These are phyloP conservation scores for Fusarium vanettenii DNA, from an alignment of 2,329 filamentous ascomycete genomes.

Conservation along the genomic window DNA sequence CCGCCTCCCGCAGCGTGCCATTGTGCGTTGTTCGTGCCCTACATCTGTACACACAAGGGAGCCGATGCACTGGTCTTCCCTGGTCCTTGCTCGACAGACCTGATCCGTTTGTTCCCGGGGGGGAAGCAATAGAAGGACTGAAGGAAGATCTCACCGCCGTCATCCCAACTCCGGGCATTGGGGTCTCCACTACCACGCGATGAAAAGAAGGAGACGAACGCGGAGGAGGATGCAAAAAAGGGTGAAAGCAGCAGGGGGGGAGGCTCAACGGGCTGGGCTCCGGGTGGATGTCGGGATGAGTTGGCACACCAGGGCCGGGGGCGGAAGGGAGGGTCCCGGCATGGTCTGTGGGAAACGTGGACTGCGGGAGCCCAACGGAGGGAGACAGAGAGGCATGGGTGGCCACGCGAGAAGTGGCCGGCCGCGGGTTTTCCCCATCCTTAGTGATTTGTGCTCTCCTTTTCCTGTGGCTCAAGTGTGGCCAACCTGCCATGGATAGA, in stretches of 20 bases:
- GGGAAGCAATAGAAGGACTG: neutral
- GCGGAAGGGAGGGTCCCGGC: slow-evolving; percentile 1
- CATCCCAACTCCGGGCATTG: neutral
- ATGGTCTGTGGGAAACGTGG: slow-evolving; percentile 21
- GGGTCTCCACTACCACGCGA: slow-evolving; percentile 26
- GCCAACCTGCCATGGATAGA: neutral
- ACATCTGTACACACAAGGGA: neutral
- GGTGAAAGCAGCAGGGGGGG: neutral
- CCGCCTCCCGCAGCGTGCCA: neutral
- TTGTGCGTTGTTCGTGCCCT: slow-evolving; percentile 33
- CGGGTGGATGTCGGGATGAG: slow-evolving; percentile 15
- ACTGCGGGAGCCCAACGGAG: slow-evolving; percentile 17
- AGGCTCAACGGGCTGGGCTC: neutral
- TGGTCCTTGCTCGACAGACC: neutral
- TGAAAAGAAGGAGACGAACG: slow-evolving; percentile 25
- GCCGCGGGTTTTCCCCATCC: neutral
- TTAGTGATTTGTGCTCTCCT: neutral
- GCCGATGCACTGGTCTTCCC: slow-evolving; percentile 7
- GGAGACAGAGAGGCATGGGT: neutral
- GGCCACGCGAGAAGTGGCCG: slow-evolving; percentile 8
- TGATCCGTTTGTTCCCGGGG: slow-evolving; percentile 5
- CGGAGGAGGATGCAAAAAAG: slow-evolving; percentile 18
- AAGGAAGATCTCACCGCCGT: slow-evolving; percentile 27
- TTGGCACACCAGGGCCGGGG: slow-evolving; percentile 27
- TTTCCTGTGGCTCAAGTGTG: neutral